Conservation (phyloP, 2,329 filamentous ascomycete species). For the Clarireedia paspali region DNA sequence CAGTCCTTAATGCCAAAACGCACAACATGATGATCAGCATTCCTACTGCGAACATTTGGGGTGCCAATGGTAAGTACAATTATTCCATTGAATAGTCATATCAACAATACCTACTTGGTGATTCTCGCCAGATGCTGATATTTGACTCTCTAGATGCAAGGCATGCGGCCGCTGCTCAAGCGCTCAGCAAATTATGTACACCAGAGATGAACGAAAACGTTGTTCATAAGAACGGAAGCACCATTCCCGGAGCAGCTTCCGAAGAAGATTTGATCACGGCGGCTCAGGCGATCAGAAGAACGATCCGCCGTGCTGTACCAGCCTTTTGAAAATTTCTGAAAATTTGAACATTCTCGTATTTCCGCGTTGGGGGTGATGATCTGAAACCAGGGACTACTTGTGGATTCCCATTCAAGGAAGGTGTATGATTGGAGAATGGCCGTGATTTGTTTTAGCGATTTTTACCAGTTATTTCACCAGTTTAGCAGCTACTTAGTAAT, state of each 20-base stretch:
- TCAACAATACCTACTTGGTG: neutral
- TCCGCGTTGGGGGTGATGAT: too few relatives aligned
- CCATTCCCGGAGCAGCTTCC: constrained; percentile 1
- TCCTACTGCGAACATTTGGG: constrained; percentile 9
- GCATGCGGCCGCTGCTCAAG: neutral
- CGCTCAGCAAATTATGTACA: constrained; percentile 1
- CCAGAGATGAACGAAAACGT: neutral
- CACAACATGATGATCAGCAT: constrained; percentile 2
- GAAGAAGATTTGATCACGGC: neutral
- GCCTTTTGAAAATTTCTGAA: neutral
- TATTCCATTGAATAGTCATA: too few relatives aligned
- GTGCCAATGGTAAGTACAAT: neutral
- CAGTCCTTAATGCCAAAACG: neutral
- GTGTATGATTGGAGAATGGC: too few relatives aligned
- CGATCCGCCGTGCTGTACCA: neutral
- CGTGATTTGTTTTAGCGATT: too few relatives aligned
- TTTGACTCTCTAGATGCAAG: neutral
- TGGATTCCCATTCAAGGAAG: neutral
- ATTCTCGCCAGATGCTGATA: neutral
- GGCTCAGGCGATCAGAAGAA: neutral
- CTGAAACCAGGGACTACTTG: too few relatives aligned
- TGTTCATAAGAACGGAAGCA: constrained; percentile 2
- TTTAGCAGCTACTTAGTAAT: too few relatives aligned
- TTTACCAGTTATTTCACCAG: too few relatives aligned
- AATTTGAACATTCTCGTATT: neutral